Evolutionary conservation across 306 rosid genomes (phyloP), one percentile per base, ranked within the genome.

Genomic region (Lathyrus tuberosus): DNA sequence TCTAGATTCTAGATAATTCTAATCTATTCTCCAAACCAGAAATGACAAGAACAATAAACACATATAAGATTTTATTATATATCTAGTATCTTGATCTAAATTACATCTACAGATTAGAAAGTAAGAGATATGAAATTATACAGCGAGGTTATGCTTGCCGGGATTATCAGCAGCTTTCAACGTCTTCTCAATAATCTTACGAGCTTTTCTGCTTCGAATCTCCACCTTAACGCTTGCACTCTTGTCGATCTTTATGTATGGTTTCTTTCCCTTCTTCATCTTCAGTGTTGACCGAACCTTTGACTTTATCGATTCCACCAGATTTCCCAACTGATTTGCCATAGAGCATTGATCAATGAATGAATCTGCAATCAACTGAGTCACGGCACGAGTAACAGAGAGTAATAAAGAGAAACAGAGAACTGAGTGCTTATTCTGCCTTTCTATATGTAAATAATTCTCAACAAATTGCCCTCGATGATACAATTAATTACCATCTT

Each of bases 171-270:
- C 96, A 42, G 83, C 86, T 78, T 94, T 80, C 79, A 94, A 71
- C 2, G 98, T 94, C 80, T 93, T 90, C 35, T 94, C 94, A 3
- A 94, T 94, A 62, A 94, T 80, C 52, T 68, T 84, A 13, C 96
- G 90, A 69, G 98, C 96, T 57, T 87, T 88, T 53, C 81, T 81
- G 90, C 98, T 94, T 3, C 97, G 96, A 83, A 94, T 94, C 87
- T 94, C 98, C 0, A 94, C 96, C 81, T 66, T 85, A 2, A 94
- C 96, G 57, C 97, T 94, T 2, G 97, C 86, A 78, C 98, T 94
- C 75, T 94, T 90, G 67, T 90, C 98, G 85, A 94, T 90, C 80
- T 88, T 94, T 1, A 94, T 10, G 79, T 94, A 90, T 0, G 96
- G 84, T 62, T 90, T 90, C 84, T 81, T 89, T 67, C 59, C 17